A percentile compares a stretch with the other conserved stretches of the same genome.
These are phyloP conservation scores for Cynara cardunculus DNA, from an alignment of 129 eudicot genomes.

Conservation along the genomic window DNA sequence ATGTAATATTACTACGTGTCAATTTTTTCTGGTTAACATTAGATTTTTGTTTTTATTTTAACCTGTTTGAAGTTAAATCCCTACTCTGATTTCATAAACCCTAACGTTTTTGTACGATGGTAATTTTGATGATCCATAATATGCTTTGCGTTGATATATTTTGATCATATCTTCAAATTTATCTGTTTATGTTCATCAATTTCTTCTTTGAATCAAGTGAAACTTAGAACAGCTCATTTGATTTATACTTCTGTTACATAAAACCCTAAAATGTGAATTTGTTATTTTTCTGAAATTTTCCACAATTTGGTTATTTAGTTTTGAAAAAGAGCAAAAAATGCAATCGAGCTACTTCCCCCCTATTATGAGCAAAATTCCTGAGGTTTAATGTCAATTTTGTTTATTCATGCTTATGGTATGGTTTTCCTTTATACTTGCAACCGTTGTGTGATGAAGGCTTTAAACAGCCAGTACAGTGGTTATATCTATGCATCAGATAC, in stretches of 20 bases:
- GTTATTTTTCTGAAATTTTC: background rate
- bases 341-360: background rate
- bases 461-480: background rate
- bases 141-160: background rate
- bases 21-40: background rate
- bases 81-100: slow-evolving; percentile 1
- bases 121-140: background rate
- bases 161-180: background rate
- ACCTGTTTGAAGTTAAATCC: background rate
- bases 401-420: background rate
- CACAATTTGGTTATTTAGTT: background rate
- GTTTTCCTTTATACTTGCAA: background rate
- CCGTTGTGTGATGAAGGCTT: background rate
- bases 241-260: background rate
- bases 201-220: background rate
- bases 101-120: background rate
- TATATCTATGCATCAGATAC: background rate
- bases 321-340: background rate
- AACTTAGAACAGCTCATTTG: background rate
- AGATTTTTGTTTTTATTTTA: background rate
- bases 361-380: background rate
- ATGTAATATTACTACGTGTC: background rate
- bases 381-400: background rate
- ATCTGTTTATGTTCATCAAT: background rate
- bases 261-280: background rate